phyloP scores from a whole-genome alignment of 257 asterid genomes.

The Dorcoceras hygrometricum region DNA sequence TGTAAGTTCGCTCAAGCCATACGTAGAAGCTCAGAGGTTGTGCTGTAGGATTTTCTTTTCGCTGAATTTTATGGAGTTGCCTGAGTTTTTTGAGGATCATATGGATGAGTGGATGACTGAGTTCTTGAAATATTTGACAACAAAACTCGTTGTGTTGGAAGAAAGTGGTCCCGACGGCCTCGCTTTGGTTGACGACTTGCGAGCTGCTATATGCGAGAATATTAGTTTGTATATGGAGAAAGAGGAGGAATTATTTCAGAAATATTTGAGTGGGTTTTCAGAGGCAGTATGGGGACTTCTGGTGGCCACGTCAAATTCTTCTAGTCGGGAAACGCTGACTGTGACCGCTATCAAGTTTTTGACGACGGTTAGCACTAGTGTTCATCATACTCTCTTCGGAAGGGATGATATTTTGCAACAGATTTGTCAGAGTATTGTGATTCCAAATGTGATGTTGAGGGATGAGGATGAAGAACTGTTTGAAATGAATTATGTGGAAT shows the following conservation, averaged over 20 bases:
- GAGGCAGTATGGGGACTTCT: constrained; percentile 88
- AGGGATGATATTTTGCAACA: constrained; percentile 74
- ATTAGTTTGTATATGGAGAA: constrained; percentile 77
- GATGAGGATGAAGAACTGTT: constrained; percentile 96
- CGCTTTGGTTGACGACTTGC: constrained; percentile 69
- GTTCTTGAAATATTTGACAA: constrained; percentile 68
- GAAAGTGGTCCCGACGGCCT: constrained; percentile 72
- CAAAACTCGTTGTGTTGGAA: constrained; percentile 58
- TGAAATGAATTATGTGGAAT: constrained; percentile 88
- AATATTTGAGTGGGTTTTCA: constrained; percentile 68
- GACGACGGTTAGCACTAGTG: constrained; percentile 74
- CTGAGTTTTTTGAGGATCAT: constrained; percentile 86
- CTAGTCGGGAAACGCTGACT: constrained; percentile 73
- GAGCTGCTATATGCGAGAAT: constrained; percentile 90
- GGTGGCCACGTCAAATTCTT: constrained; percentile 58
- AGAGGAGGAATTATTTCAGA: constrained; percentile 74
- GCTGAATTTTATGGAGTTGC: constrained; percentile 69
- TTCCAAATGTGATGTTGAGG: constrained; percentile 94
- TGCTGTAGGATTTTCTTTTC: constrained; percentile 87
- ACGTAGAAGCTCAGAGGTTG: constrained; percentile 77
- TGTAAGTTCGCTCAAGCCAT: constrained; percentile 48
- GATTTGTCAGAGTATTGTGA: constrained; percentile 74
- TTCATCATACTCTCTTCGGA: constrained; percentile 72
- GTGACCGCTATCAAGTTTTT: constrained; percentile 85
- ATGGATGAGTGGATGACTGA: constrained; percentile 91